Evolutionary conservation across 371 early-diverging fungal species (phyloP).

Genomic region (Mortierella sp.): DNA sequence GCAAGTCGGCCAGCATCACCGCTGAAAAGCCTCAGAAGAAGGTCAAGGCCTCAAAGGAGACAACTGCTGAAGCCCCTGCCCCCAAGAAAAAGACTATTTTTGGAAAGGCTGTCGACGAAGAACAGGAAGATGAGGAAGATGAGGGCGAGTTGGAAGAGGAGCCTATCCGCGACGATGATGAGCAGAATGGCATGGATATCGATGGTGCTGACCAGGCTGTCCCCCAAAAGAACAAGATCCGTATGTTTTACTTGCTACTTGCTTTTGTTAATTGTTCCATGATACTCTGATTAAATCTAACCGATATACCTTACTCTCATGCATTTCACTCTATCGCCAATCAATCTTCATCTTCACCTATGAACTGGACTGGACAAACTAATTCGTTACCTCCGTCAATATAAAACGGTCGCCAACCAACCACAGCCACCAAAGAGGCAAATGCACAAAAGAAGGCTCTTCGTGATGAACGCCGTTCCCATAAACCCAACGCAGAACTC

Average conservation of each 20-base stretch:
- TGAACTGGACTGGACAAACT: not conserved
- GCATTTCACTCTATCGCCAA: not conserved
- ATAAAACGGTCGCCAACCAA: not conserved
- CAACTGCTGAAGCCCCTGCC: constrained; percentile 12
- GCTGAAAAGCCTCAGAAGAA: constrained; percentile 45
- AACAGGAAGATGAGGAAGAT: constrained; percentile 36
- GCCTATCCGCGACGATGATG: constrained; percentile 56
- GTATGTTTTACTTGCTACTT: constrained; percentile 17
- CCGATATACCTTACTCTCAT: not conserved
- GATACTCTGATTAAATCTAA: not conserved
- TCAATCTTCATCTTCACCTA: not conserved
- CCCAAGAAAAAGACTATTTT: constrained; percentile 50
- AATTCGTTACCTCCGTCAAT: not conserved
- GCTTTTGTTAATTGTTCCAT: not conserved
- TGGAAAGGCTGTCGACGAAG: constrained; percentile 39
- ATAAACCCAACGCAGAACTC: constrained; percentile 79
- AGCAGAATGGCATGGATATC: constrained; percentile 45
- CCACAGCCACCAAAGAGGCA: constrained; percentile 47
- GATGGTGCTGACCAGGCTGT: constrained; percentile 27
- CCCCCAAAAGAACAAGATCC: constrained; percentile 49
- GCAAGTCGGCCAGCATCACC: constrained; percentile 45
- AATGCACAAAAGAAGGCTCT: constrained; percentile 66
- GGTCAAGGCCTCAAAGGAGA: constrained; percentile 32
- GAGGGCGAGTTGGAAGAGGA: constrained; percentile 42
- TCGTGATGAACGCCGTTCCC: constrained; percentile 75